Conservation (phyloP, 1,284 basidiomycete genomes). For the Ceraceosorus guamensis region DNA sequence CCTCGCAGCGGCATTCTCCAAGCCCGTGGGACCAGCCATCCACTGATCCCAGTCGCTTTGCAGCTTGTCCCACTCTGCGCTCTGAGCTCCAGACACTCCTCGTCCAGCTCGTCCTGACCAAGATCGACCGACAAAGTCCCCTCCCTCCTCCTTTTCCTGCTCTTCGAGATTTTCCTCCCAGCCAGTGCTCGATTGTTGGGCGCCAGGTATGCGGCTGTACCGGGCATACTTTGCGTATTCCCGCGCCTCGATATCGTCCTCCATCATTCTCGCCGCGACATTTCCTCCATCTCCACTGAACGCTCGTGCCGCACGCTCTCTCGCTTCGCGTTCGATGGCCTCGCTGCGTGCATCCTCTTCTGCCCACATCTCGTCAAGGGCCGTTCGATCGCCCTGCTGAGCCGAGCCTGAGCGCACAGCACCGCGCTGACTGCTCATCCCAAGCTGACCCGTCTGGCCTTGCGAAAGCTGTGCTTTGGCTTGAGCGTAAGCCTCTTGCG, state of each 20-base stretch:
- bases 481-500: not conserved
- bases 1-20: slow-evolving; percentile 7
- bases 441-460: too few relatives aligned
- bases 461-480: not conserved
- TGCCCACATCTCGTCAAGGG: slow-evolving; percentile 36
- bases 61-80: slow-evolving; percentile 59
- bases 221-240: slow-evolving; percentile 24
- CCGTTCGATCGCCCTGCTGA: slow-evolving; percentile 9
- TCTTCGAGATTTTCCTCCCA: slow-evolving; percentile 39
- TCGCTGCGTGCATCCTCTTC: slow-evolving; percentile 42
- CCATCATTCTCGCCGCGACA: slow-evolving; percentile 31
- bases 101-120: slow-evolving; percentile 32
- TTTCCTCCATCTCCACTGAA: slow-evolving; percentile 43
- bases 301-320: slow-evolving; percentile 9
- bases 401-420: not conserved
- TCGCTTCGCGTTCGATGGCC: slow-evolving; percentile 17
- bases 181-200: slow-evolving; percentile 20
- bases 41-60: slow-evolving; percentile 71
- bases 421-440: too few relatives aligned
- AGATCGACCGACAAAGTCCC: slow-evolving; percentile 46
- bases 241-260: slow-evolving; percentile 37
- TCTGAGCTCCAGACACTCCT: slow-evolving; percentile 36
- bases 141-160: slow-evolving; percentile 9
- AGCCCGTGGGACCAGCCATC: slow-evolving; percentile 23
- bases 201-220: slow-evolving; percentile 32